Evolutionary conservation across 345 rosid genomes (phyloP).

Genomic region (Microcos paniculata): DNA sequence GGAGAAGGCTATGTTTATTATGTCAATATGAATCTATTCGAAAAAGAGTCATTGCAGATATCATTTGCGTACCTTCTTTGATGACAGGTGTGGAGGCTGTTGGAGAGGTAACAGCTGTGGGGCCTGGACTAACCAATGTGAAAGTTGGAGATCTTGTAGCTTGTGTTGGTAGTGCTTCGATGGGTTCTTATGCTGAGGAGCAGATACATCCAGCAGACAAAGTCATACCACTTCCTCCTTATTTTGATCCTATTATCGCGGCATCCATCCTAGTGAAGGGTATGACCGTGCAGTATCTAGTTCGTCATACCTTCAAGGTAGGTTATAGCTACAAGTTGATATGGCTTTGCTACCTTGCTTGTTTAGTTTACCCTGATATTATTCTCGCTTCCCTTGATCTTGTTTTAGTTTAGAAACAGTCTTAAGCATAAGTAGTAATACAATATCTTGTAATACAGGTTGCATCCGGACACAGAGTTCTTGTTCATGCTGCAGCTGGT

Average conservation of each 20-base stretch:
- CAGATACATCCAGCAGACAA: constrained; percentile 75
- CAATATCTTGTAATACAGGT: constrained; percentile 41
- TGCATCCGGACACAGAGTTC: constrained; percentile 64
- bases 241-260: constrained; percentile 58
- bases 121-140: constrained; percentile 73
- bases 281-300: constrained; percentile 77
- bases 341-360: neutral
- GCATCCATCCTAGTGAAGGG: constrained; percentile 82
- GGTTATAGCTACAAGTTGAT: constrained; percentile 2
- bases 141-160: constrained; percentile 86
- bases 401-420: neutral
- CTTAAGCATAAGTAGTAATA: neutral
- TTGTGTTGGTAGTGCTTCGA: constrained; percentile 55
- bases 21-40: neutral
- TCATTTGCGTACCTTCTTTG: neutral
- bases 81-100: constrained; percentile 80
- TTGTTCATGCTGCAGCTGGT: constrained; percentile 92
- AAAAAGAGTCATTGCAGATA: neutral
- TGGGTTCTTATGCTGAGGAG: constrained; percentile 91
- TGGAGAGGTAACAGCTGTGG: constrained; percentile 84
- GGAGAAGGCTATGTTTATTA: neutral
- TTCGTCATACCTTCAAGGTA: constrained; percentile 85
- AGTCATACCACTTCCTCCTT: constrained; percentile 81
- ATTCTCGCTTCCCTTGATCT: neutral
- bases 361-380: neutral